Evolutionary conservation across 345 rosid genomes (phyloP).

Genomic region (Eucalyptus pauciflora): DNA sequence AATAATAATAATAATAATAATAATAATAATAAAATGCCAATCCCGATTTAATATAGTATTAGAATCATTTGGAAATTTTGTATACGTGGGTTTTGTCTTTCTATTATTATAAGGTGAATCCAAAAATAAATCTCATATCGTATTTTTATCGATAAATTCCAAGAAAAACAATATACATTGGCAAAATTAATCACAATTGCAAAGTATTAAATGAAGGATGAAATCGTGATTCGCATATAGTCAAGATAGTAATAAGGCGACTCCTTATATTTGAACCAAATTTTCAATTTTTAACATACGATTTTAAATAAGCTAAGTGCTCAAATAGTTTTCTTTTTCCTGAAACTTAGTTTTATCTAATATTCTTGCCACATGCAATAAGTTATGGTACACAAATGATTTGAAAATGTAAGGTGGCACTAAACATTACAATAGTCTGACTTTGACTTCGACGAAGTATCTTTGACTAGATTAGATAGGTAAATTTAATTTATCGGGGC

Average conservation of each 20-base stretch:
- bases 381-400: not conserved
- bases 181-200: not conserved
- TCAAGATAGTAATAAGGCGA: not conserved
- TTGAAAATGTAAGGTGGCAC: not conserved
- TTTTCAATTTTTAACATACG: not conserved
- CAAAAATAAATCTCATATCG: too few species aligned
- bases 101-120: not conserved
- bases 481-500: not conserved
- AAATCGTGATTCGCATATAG: not conserved
- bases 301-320: not conserved
- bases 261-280: not conserved
- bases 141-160: not conserved
- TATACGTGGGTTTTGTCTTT: not conserved
- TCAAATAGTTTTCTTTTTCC: not conserved
- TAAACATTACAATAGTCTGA: not conserved
- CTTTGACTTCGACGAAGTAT: too few species aligned
- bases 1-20: too few species aligned
- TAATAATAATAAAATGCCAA: not conserved
- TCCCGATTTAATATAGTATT: not conserved
- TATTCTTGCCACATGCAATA: not conserved
- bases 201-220: not conserved
- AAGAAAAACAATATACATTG: not conserved
- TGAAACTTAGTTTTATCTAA: not conserved
- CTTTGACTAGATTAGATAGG: not conserved
- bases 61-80: not conserved